These are phyloP conservation scores for Leccinum longicurvipes DNA, from an alignment of 768 basidiomycete species.

Conservation along the genomic window DNA sequence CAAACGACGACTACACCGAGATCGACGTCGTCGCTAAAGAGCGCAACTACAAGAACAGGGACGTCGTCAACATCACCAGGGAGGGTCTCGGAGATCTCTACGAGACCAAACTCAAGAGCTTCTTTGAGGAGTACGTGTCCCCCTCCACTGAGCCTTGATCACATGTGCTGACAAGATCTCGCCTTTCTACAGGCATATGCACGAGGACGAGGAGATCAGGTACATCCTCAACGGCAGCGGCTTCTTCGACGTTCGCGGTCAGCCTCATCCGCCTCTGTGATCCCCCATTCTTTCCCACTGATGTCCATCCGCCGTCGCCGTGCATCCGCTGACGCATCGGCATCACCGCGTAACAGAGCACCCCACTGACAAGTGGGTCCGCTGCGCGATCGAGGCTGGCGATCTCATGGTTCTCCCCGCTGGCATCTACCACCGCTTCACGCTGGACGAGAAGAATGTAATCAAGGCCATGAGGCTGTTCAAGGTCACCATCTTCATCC, in stretches of 20 bases:
- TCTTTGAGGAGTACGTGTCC: conserved; percentile 73
- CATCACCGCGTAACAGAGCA: conserved; percentile 45
- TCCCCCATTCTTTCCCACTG: not conserved
- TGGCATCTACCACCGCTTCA: conserved; percentile 95
- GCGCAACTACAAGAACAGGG: conserved; percentile 79
- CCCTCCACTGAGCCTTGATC: not conserved
- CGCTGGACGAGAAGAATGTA: conserved; percentile 69
- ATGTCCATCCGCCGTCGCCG: not conserved
- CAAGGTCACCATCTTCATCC: conserved; percentile 49
- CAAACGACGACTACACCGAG: conserved; percentile 36
- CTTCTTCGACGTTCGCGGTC: conserved; percentile 90
- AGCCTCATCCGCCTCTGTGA: conserved; percentile 15
- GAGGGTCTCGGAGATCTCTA: conserved; percentile 79
- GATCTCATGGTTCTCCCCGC: conserved; percentile 87
- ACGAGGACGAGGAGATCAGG: conserved; percentile 94
- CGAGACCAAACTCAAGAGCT: conserved; percentile 76
- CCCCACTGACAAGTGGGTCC: conserved; percentile 73
- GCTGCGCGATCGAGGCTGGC: conserved; percentile 69
- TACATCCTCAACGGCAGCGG: conserved; percentile 85
- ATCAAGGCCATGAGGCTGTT: conserved; percentile 83
- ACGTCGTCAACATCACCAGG: conserved; percentile 73
- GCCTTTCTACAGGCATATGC: conserved; percentile 64
- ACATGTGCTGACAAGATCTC: not conserved
- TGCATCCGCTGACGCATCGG: too few relatives aligned
- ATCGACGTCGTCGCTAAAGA: conserved; percentile 63